phyloP scores from a whole-genome alignment of 345 rosid genomes.

The Euphorbia pulcherrima region DNA sequence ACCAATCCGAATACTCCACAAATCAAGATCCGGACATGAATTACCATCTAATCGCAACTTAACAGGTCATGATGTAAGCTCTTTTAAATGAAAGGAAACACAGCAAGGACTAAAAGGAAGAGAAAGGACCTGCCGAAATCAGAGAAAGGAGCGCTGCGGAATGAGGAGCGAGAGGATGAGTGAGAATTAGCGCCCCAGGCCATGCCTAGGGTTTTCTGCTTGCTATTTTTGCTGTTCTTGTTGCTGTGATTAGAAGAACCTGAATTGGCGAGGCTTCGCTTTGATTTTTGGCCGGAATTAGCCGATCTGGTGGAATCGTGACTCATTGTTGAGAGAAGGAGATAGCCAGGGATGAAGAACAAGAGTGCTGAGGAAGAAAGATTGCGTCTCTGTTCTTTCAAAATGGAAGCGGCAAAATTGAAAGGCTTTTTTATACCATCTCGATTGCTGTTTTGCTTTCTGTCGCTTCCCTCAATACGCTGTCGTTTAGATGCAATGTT shows the following conservation, averaged over 20 bases:
- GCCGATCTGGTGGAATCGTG: slow-evolving; percentile 43
- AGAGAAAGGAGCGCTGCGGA: slow-evolving; percentile 66
- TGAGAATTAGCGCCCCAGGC: slow-evolving; percentile 82
- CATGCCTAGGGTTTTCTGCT: slow-evolving; percentile 87
- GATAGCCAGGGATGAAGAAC: background rate
- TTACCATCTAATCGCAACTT: background rate
- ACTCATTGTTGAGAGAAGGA: slow-evolving; percentile 32
- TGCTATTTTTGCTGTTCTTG: slow-evolving; percentile 39
- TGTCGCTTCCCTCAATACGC: background rate
- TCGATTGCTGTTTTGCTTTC: background rate
- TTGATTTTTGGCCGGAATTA: slow-evolving; percentile 40
- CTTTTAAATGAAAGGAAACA: no score
- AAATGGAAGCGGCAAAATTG: slow-evolving; percentile 26
- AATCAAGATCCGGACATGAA: slow-evolving; percentile 7
- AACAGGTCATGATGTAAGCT: background rate
- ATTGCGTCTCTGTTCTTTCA: background rate
- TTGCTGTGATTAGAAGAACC: slow-evolving; percentile 34
- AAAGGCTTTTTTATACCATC: background rate
- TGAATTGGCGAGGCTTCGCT: slow-evolving; percentile 54
- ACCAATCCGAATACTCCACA: background rate
- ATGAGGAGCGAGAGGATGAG: slow-evolving; percentile 71
- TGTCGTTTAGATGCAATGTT: background rate
- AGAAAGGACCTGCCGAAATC: slow-evolving; percentile 65
- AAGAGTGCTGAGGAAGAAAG: slow-evolving; percentile 27
- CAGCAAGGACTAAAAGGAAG: background rate